A percentile compares a stretch with the other conserved stretches of the same genome.
phyloP scores from a whole-genome alignment of 2,329 filamentous ascomycete genomes.

The Nigrospora osmanthi region DNA sequence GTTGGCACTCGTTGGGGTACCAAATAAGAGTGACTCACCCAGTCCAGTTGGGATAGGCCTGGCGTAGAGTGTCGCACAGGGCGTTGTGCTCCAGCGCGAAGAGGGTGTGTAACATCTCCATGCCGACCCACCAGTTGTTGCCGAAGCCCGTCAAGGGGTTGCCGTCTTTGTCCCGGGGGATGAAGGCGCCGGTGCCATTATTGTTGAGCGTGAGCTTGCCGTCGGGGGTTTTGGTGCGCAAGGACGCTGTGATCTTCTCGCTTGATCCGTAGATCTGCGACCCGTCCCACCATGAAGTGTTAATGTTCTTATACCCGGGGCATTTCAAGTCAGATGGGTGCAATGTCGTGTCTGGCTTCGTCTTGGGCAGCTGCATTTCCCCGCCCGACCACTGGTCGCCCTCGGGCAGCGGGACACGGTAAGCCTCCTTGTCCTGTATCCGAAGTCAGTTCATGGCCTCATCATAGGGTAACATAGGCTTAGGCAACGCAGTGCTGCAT shows the following conservation, averaged over 20 bases:
- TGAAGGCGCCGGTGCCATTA: slow-evolving; percentile 23
- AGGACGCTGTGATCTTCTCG: slow-evolving; percentile 23
- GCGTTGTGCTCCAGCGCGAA: slow-evolving; percentile 38
- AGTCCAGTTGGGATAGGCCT: slow-evolving; percentile 26
- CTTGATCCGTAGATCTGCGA: slow-evolving; percentile 36
- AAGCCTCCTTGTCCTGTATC: slow-evolving; percentile 17
- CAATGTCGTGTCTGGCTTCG: slow-evolving; percentile 23
- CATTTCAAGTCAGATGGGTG: slow-evolving; percentile 25
- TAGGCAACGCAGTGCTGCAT: too few species aligned
- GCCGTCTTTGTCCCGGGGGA: slow-evolving; percentile 28
- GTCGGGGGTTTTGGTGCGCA: slow-evolving; percentile 25
- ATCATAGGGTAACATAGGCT: background rate
- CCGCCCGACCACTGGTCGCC: slow-evolving; percentile 24
- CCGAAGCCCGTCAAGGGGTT: slow-evolving; percentile 32
- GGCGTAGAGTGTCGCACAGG: slow-evolving; percentile 28
- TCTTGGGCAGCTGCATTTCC: slow-evolving; percentile 27
- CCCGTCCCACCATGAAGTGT: slow-evolving; percentile 38
- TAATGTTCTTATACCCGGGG: slow-evolving; percentile 32
- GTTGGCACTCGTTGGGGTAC: too few species aligned
- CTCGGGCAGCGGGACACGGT: slow-evolving; percentile 23
- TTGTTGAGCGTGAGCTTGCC: slow-evolving; percentile 29
- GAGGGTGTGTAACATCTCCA: slow-evolving; percentile 36
- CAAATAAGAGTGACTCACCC: slow-evolving; percentile 3
- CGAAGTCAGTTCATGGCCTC: background rate
- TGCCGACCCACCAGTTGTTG: slow-evolving; percentile 37